Conservation (phyloP, 192 early-diverging fungal genomes). For the Pecoramyces ruminantium region DNA sequence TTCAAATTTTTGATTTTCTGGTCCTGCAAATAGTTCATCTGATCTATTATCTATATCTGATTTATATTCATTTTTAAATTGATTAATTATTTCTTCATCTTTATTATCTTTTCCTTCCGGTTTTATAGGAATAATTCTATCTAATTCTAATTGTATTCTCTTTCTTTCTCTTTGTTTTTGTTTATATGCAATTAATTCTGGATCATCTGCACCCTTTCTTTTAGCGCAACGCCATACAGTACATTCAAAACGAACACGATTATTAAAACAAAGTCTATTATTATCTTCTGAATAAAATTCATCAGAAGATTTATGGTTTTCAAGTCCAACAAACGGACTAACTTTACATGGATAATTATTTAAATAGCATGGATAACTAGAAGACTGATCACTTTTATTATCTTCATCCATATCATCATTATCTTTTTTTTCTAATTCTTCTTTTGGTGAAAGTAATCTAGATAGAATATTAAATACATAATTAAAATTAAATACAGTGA, state of each 20-base stretch:
- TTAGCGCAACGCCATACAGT: constrained; percentile 50
- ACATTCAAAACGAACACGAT: constrained; percentile 80
- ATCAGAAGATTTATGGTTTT: constrained; percentile 16
- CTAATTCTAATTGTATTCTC: constrained; percentile 1
- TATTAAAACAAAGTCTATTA: constrained; percentile 60
- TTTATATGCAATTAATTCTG: neutral
- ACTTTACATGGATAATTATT: neutral
- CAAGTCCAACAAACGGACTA: neutral
- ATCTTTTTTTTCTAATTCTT: neutral
- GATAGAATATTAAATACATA: constrained; percentile 22
- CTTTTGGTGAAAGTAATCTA: neutral
- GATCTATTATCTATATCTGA: constrained; percentile 6
- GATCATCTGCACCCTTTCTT: neutral
- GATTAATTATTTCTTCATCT: neutral
- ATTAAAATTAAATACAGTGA: constrained; percentile 71
- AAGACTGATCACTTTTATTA: neutral
- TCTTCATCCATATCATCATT: neutral
- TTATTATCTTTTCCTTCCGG: neutral
- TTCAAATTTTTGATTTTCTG: neutral
- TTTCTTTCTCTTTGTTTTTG: neutral
- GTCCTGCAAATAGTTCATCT: constrained; percentile 18
- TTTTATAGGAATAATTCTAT: neutral
- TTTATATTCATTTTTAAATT: neutral
- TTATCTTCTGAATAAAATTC: constrained; percentile 9
- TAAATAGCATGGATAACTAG: neutral